Evolutionary conservation across 2,329 filamentous ascomycete species (phyloP), one percentile per base, ranked within the genome.

Genomic region (Cordyceps farinosa): DNA sequence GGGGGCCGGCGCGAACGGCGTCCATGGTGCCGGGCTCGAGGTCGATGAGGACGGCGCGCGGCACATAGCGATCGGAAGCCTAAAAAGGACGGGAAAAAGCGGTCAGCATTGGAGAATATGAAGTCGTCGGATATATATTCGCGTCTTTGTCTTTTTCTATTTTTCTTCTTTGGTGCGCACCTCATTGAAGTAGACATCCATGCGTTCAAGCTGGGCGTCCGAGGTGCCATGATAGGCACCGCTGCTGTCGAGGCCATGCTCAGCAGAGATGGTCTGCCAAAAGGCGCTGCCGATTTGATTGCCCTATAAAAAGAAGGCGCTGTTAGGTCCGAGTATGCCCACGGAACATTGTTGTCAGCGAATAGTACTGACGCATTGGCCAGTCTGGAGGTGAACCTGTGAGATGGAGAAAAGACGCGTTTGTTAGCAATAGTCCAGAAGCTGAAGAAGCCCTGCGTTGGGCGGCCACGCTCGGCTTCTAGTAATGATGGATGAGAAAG

Each of bases 241-340:
- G 79, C 91, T 91, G 83, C 90, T 92, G 82, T 98, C 95, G 76
- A 99, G 92, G 76, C 95, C 95, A 81, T 99, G 95, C 87, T 92
- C 90, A 80, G 88, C 87, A 75, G 90, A 91, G 78, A 92, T 92
- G 75, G 84, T 90, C 80, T 93, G 90, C 90, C 95, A 99, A 88
- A 99, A 99, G 82, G 95, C 95, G 85, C 95, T 94, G 93, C 95
- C 95, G 74, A 98, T 96, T 91, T 99, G 95, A 90, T 99, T 98
- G 87, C 95, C 95, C 94, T 97, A 74, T 22, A 22, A 22, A 22
- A 22, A 22, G 71, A 63, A 67, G 65, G 38, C 29, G 40, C 17
- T 9, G 10, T 56, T 44, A 45, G 53, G 15, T 34, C 17, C 11
- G 6, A 1, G 17, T 13, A 8, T 13, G 6, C n/a, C 3, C 6